phyloP scores from a whole-genome alignment of 2,329 filamentous ascomycete species.

The Teratosphaeriaceae sp. region DNA sequence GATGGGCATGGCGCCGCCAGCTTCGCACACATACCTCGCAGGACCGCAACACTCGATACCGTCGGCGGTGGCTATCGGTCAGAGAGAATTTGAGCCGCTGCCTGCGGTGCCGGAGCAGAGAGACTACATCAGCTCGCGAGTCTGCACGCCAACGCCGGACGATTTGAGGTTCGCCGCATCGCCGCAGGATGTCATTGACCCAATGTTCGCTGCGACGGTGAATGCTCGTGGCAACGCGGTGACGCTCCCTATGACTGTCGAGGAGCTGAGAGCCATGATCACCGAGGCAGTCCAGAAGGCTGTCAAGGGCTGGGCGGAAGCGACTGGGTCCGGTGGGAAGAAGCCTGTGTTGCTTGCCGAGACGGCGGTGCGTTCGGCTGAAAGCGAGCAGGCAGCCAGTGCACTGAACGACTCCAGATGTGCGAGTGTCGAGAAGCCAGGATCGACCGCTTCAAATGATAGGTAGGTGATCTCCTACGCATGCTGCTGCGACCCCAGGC shows the following conservation, averaged over 20 bases:
- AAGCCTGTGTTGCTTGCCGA: not conserved
- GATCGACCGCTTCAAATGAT: no score
- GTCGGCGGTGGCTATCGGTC: not conserved
- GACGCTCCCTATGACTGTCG: slow-evolving; percentile 8
- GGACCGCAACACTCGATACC: not conserved
- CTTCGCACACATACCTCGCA: not conserved
- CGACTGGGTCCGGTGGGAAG: not conserved
- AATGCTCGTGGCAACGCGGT: not conserved
- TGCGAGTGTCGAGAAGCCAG: no score
- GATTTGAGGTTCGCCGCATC: not conserved
- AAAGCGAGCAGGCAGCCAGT: no score
- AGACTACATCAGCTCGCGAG: slow-evolving; percentile 10
- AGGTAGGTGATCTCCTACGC: no score
- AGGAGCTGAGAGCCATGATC: slow-evolving; percentile 12
- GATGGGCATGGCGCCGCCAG: slow-evolving; percentile 1
- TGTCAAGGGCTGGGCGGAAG: slow-evolving; percentile 2
- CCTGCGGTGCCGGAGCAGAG: slow-evolving; percentile 5
- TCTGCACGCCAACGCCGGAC: slow-evolving; percentile 16
- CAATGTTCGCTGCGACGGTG: slow-evolving; percentile 3
- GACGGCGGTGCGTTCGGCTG: not conserved
- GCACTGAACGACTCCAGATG: no score
- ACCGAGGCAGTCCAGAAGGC: slow-evolving; percentile 10
- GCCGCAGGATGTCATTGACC: slow-evolving; percentile 6
- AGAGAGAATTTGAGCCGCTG: slow-evolving; percentile 5
- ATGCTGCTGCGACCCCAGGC: no score